Evolutionary conservation across 1,284 basidiomycete genomes (phyloP).

Genomic region (Rhizoctonia solani): DNA sequence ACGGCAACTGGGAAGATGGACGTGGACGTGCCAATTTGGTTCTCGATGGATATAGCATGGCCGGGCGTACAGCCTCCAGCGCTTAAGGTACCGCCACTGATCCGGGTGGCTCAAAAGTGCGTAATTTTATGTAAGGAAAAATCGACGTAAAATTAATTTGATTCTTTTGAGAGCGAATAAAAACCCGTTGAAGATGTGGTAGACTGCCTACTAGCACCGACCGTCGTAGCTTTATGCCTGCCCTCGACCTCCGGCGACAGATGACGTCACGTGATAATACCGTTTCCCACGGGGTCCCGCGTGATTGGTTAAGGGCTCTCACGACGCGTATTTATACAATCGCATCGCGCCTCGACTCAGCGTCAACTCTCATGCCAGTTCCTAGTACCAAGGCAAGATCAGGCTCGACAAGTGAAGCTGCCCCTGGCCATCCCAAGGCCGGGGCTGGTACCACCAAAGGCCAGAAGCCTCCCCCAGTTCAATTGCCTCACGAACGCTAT

Average conservation of each 20-base stretch:
- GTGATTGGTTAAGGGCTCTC: slow-evolving; percentile 28
- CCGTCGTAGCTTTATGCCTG: neutral
- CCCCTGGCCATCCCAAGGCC: slow-evolving; percentile 34
- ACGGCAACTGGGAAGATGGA: slow-evolving; percentile 6
- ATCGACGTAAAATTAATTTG: too few relatives aligned
- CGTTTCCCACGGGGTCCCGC: slow-evolving; percentile 24
- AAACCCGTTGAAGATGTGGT: too few relatives aligned
- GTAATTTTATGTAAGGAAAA: too few relatives aligned
- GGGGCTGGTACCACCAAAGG: neutral
- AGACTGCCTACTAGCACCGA: too few relatives aligned
- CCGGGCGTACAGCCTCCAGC: neutral
- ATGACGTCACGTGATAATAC: slow-evolving; percentile 3
- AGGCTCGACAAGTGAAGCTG: slow-evolving; percentile 17
- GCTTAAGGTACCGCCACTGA: neutral
- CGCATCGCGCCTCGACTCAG: neutral
- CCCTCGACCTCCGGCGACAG: neutral
- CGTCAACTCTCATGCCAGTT: neutral
- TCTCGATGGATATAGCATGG: neutral
- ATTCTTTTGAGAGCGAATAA: too few relatives aligned
- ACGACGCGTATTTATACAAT: slow-evolving; percentile 34
- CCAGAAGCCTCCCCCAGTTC: slow-evolving; percentile 11
- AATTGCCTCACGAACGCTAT: slow-evolving; percentile 16
- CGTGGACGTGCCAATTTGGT: slow-evolving; percentile 2
- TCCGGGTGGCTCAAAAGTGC: neutral
- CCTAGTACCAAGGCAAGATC: neutral